These are phyloP conservation scores for Phytophthora pinifolia DNA, from an alignment of 352 stramenopile species.

Conservation along the genomic window DNA sequence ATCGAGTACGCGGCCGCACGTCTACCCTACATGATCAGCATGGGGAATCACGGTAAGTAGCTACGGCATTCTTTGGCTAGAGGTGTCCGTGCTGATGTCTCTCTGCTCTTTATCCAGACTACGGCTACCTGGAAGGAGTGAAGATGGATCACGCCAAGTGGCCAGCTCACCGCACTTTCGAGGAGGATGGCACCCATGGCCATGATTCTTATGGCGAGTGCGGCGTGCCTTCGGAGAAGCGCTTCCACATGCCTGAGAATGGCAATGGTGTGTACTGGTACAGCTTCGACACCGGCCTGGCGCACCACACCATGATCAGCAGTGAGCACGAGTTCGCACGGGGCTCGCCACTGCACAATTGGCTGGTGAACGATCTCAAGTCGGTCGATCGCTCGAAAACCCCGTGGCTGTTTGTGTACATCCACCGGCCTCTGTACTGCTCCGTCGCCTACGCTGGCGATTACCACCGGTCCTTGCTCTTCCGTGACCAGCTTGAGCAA, in stretches of 20 bases:
- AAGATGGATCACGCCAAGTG: slow-evolving; percentile 27
- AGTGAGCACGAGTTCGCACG: slow-evolving; percentile 56
- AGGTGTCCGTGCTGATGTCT: not conserved
- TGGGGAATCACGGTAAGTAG: slow-evolving; percentile 49
- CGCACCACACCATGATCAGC: slow-evolving; percentile 52
- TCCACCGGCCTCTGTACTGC: slow-evolving; percentile 64
- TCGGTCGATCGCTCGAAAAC: slow-evolving; percentile 49
- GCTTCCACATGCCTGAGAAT: slow-evolving; percentile 76
- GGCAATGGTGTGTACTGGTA: slow-evolving; percentile 66
- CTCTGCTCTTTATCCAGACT: slow-evolving; percentile 26
- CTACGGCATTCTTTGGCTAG: not conserved
- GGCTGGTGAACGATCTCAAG: slow-evolving; percentile 54
- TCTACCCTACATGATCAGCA: slow-evolving; percentile 79
- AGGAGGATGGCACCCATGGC: slow-evolving; percentile 32
- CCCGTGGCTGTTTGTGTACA: slow-evolving; percentile 63
- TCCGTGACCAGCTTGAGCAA: slow-evolving; percentile 50
- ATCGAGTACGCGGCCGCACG: slow-evolving; percentile 73
- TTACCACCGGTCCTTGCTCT: slow-evolving; percentile 39
- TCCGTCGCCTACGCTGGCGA: slow-evolving; percentile 40
- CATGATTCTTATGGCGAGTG: slow-evolving; percentile 83
- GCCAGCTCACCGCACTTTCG: slow-evolving; percentile 36
- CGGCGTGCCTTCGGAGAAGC: slow-evolving; percentile 67
- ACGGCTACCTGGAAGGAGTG: slow-evolving; percentile 44
- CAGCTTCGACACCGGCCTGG: slow-evolving; percentile 53
- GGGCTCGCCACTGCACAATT: slow-evolving; percentile 46